A percentile compares a stretch with the other conserved stretches of the same genome.
phyloP scores from a whole-genome alignment of 306 rosid species.

The Dryas drummondii region DNA sequence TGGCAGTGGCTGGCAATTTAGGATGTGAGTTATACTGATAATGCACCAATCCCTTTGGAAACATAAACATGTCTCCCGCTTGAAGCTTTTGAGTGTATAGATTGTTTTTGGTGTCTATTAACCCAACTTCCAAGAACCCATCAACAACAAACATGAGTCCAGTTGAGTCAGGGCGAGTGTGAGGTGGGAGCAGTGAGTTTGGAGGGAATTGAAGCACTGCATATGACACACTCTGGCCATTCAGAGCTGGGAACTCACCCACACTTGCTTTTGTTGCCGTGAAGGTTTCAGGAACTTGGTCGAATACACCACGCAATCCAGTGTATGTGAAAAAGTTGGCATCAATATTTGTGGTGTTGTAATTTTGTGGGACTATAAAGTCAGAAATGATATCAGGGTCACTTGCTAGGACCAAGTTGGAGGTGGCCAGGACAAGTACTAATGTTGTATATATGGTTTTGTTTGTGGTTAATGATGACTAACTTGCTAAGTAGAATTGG shows the following conservation, averaged over 20 bases:
- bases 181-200: slow-evolving; percentile 26
- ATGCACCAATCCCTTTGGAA: slow-evolving; percentile 39
- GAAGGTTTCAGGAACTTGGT: neutral
- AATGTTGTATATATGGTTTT: neutral
- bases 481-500: neutral
- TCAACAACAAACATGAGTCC: slow-evolving; percentile 36
- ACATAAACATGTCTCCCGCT: slow-evolving; percentile 38
- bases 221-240: no score
- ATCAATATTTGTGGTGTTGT: neutral
- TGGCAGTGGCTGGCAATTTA: slow-evolving; percentile 27
- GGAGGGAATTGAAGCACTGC: slow-evolving; percentile 26
- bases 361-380: slow-evolving; percentile 12
- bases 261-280: slow-evolving; percentile 16
- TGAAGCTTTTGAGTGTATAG: slow-evolving; percentile 29
- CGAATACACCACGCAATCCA: slow-evolving; percentile 8
- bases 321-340: slow-evolving; percentile 20
- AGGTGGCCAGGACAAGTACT: neutral
- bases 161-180: slow-evolving; percentile 27
- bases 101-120: slow-evolving; percentile 24
- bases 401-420: neutral
- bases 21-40: slow-evolving; percentile 29
- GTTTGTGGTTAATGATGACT: neutral
- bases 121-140: slow-evolving; percentile 38
- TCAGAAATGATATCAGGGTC: slow-evolving; percentile 19
- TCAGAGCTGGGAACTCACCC: no score